Conservation (phyloP, 257 asterid genomes). For the Linderniella brevidens region DNA sequence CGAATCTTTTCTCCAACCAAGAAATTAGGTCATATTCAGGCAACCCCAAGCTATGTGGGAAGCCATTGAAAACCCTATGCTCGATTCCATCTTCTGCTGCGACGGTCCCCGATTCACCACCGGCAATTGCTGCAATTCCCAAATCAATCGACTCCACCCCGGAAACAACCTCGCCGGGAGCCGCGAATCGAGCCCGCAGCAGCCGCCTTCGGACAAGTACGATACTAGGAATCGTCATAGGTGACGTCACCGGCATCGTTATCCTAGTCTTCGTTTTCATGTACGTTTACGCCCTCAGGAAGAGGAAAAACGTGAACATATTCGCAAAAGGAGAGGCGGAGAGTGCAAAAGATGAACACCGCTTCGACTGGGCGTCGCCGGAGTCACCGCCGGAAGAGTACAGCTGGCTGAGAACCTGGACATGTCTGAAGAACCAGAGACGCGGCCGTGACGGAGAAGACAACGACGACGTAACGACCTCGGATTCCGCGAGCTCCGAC, state of each 20-base stretch:
- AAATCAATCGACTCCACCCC: constrained; percentile 36
- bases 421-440: constrained; percentile 40
- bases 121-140: constrained; percentile 79
- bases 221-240: constrained; percentile 55
- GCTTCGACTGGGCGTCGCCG: constrained; percentile 79
- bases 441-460: constrained; percentile 11
- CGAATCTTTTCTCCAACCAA: constrained; percentile 30
- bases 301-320: constrained; percentile 16
- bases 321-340: constrained; percentile 25
- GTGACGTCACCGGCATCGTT: constrained; percentile 50
- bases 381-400: constrained; percentile 31
- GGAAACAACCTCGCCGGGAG: constrained; percentile 10
- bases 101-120: constrained; percentile 24
- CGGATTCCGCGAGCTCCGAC: constrained; percentile 15
- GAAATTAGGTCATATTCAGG: constrained; percentile 29
- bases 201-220: constrained; percentile 33
- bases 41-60: constrained; percentile 56
- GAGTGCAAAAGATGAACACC: constrained; percentile 15
- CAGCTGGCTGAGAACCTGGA: constrained; percentile 67
- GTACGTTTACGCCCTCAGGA: constrained; percentile 28
- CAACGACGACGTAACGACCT: constrained; percentile 11
- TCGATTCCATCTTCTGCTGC: constrained; percentile 31
- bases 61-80: constrained; percentile 32
- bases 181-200: constrained; percentile 5
- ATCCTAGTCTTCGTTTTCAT: constrained; percentile 27